Evolutionary conservation across 805 yeast genomes (phyloP).

Genomic region (Pichia kluyveri): DNA sequence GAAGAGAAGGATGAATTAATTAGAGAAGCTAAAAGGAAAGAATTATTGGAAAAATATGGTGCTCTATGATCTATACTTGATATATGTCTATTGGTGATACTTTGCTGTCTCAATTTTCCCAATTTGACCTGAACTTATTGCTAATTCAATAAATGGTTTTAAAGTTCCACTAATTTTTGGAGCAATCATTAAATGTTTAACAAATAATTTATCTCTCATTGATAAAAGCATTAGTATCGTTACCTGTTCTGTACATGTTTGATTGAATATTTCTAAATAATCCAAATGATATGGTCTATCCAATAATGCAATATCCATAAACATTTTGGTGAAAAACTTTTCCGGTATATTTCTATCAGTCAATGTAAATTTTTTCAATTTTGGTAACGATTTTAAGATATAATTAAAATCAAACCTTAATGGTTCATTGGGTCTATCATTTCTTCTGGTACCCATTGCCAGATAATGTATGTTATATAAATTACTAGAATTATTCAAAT

Average conservation of each 20-base stretch:
- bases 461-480: too few relatives aligned
- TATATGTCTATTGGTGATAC: not conserved
- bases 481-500: too few relatives aligned
- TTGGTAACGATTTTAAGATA: not conserved
- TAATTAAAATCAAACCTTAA: not conserved
- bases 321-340: not conserved
- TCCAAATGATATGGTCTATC: not conserved
- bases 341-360: not conserved
- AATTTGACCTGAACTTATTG: too few relatives aligned
- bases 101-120: too few relatives aligned
- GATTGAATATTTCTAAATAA: not conserved
- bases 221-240: not conserved
- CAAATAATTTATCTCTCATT: not conserved
- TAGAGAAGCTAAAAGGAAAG: conserved; percentile 23
- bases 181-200: not conserved
- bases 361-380: not conserved
- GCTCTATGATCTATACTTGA: too few relatives aligned
- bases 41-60: conserved; percentile 33
- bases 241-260: too few relatives aligned
- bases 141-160: too few relatives aligned
- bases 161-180: too few relatives aligned
- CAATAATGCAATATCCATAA: not conserved
- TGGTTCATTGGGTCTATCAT: not conserved
- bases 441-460: not conserved
- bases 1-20: conserved; percentile 22